Evolutionary conservation across 345 rosid genomes (phyloP), one percentile per base, ranked within the genome.

Genomic region (Hypericum androsaemum): DNA sequence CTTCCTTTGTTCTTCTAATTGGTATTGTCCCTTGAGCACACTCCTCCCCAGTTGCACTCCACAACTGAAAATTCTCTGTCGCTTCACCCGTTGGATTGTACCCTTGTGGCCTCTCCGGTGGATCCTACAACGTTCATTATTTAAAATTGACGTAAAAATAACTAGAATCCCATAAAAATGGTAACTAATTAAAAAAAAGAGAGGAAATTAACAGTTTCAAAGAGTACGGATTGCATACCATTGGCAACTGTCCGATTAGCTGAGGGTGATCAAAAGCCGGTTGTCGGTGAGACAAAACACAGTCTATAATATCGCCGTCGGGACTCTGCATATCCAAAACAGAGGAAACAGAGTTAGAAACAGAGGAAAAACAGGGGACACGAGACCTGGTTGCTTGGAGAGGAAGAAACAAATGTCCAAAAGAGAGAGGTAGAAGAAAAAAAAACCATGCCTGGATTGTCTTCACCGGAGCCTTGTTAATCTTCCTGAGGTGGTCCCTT

Each of bases 21-120:
- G 99, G 99, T 49, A 92, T 50, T 40, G 99, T 85, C 55, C 95
- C 99, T 60, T 77, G 82, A 1, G 95, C 97, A 43, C 99, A 92
- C 37, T 76, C 62, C 60, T 80, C 90, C 2, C 95, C 99, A 0
- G 88, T 71, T 47, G 66, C 14, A 37, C 83, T 80, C 99, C 99
- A 92, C 4, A 67, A 28, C 67, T 92, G 99, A 42, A 71, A 83
- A 35, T 77, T 73, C 71, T 81, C 90, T 0, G 44, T 42, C 2
- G 35, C 59, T 44, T 47, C 39, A 1, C 73, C 63, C 14, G 65
- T 62, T 54, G 57, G 58, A 47, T 49, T 58, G 41, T 67, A 73
- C 10, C 81, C 85, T 49, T 60, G 50, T 7, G 94, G 97, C 39
- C 86, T 75, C 42, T 80, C 85, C 7, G 97, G 87, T 39, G 74